Conservation (phyloP, 805 yeast species). For the Hanseniaspora nectarophila region DNA sequence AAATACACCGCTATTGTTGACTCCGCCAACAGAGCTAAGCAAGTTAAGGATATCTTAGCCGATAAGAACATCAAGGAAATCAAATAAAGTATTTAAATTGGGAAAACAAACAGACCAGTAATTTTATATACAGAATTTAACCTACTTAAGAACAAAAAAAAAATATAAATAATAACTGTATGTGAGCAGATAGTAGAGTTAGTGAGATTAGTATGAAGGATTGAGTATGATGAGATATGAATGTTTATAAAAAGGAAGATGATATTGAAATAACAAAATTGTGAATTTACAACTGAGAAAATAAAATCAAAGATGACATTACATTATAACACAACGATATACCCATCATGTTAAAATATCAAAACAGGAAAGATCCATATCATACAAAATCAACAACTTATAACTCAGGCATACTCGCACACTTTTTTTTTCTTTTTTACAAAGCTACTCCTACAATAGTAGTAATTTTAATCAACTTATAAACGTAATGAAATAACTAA, state of each 20-base stretch:
- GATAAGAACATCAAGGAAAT: conserved; percentile 61
- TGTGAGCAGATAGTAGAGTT: background rate
- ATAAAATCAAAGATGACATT: too few relatives aligned
- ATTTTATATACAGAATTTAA: conserved; percentile 11
- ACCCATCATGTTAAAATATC: too few relatives aligned
- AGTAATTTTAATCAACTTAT: too few relatives aligned
- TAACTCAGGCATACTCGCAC: too few relatives aligned
- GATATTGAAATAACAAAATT: too few relatives aligned
- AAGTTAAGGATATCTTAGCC: conserved; percentile 94
- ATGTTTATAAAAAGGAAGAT: too few relatives aligned
- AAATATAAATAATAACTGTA: background rate
- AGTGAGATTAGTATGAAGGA: background rate
- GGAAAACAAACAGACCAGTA: background rate
- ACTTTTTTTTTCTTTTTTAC: too few relatives aligned
- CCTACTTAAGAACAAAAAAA: conserved; percentile 3
- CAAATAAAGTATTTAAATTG: conserved; percentile 21
- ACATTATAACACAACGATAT: too few relatives aligned
- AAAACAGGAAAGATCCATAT: too few relatives aligned
- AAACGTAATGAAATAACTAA: background rate
- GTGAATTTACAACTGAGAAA: too few relatives aligned
- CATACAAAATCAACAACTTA: too few relatives aligned
- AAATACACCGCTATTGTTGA: conserved; percentile 90
- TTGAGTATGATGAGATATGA: background rate
- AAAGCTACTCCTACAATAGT: too few relatives aligned
- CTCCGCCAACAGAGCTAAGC: conserved; percentile 94